Percentiles rank a stretch among this genome's conserved stretches.
Evolutionary conservation across 73 alveolate genomes (phyloP).

Genomic region (Tetrahymena borealis): DNA sequence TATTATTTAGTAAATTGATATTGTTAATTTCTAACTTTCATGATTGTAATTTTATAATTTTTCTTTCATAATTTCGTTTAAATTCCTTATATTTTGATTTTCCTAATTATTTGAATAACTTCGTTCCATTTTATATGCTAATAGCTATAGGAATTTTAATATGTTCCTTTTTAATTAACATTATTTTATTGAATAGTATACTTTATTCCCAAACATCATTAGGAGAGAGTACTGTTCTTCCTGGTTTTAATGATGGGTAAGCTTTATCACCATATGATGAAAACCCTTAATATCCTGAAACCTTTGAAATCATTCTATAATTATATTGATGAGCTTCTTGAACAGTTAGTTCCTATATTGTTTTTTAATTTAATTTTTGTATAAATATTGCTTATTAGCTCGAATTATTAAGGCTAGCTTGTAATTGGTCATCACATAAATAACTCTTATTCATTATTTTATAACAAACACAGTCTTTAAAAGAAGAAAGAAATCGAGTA

Average conservation of each 20-base stretch:
- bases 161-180: conserved; percentile 6
- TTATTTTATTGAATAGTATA: not conserved
- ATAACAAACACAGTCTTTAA: too few species aligned
- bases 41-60: too few species aligned
- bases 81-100: too few species aligned
- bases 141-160: conserved; percentile 18
- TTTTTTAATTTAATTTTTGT: not conserved
- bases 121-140: too few species aligned
- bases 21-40: too few species aligned
- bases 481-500: too few species aligned
- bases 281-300: conserved; percentile 40
- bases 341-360: not conserved
- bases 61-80: too few species aligned
- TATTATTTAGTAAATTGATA: too few species aligned
- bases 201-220: conserved; percentile 39
- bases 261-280: conserved; percentile 39
- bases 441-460: too few species aligned
- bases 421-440: too few species aligned
- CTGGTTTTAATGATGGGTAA: conserved; percentile 40
- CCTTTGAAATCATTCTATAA: conserved; percentile 38
- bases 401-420: too few species aligned
- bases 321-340: not conserved
- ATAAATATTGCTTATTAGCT: not conserved
- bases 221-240: conserved; percentile 19
- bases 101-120: too few species aligned